These are phyloP conservation scores for Fusarium sp. DNA, from an alignment of 2,329 filamentous ascomycete species.

Conservation along the genomic window DNA sequence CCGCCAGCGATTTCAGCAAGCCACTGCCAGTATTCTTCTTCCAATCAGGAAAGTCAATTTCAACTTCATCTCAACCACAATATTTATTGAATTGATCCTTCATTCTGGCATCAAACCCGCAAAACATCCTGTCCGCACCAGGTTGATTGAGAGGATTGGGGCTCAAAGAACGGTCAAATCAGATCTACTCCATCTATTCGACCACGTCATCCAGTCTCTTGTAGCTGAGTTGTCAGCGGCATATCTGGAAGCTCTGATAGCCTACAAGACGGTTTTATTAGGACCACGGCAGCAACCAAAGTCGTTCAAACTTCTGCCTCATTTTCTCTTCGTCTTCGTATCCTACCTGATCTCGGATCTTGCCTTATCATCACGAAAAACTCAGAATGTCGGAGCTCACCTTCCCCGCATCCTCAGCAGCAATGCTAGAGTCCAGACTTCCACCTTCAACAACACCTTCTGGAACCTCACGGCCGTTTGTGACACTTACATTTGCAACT, in stretches of 20 bases:
- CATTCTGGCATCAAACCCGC: no score
- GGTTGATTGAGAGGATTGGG: neutral
- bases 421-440: constrained; percentile 50
- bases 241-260: constrained; percentile 19
- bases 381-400: constrained; percentile 51
- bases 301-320: no score
- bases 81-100: neutral
- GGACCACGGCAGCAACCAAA: constrained; percentile 8
- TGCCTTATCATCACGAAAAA: neutral
- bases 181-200: constrained; percentile 2
- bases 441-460: constrained; percentile 33
- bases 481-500: constrained; percentile 90
- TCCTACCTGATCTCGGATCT: neutral
- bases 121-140: no score
- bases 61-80: constrained; percentile 22
- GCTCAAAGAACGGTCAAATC: neutral
- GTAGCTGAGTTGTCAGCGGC: constrained; percentile 27
- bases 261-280: neutral
- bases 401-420: constrained; percentile 49
- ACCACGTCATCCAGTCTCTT: neutral
- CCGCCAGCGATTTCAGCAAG: constrained; percentile 1
- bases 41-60: constrained; percentile 33
- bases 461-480: constrained; percentile 56
- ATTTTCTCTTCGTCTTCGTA: neutral
- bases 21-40: constrained; percentile 7